phyloP scores from a whole-genome alignment of 2,329 filamentous ascomycete species.

The Verruconis gallopava region DNA sequence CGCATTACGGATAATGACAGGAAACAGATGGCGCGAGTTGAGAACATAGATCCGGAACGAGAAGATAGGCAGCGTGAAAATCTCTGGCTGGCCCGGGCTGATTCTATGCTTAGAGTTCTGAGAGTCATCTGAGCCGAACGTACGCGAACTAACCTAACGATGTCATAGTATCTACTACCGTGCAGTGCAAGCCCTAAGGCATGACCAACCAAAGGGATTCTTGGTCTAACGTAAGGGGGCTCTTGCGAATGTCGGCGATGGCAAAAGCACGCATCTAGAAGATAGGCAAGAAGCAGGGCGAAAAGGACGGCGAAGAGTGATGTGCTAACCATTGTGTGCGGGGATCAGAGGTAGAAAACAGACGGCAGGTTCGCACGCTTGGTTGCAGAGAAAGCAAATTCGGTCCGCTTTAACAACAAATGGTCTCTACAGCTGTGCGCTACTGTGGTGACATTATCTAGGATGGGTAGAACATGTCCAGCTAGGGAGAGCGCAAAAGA shows the following conservation, averaged over 20 bases:
- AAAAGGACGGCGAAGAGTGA: too few species aligned
- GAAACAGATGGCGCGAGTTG: not conserved
- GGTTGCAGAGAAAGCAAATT: too few species aligned
- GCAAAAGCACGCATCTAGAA: not conserved
- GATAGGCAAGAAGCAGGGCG: not conserved
- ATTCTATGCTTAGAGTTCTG: not conserved
- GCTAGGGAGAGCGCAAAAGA: too few species aligned
- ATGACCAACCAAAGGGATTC: slow-evolving; percentile 4
- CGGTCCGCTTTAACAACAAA: too few species aligned
- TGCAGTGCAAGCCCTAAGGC: not conserved
- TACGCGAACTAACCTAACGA: not conserved
- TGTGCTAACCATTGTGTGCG: too few species aligned
- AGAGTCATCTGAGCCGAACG: not conserved
- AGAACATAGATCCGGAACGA: not conserved
- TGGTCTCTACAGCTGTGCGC: too few species aligned
- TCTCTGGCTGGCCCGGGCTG: not conserved
- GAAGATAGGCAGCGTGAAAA: not conserved
- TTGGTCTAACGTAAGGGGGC: not conserved
- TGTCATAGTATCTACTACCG: not conserved
- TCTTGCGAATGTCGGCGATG: not conserved
- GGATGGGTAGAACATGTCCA: too few species aligned
- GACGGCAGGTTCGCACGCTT: too few species aligned
- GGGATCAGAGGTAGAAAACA: too few species aligned
- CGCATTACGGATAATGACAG: not conserved
- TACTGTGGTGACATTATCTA: too few species aligned